Conservation (phyloP, 805 yeast species). For the Teunomyces kruisii region DNA sequence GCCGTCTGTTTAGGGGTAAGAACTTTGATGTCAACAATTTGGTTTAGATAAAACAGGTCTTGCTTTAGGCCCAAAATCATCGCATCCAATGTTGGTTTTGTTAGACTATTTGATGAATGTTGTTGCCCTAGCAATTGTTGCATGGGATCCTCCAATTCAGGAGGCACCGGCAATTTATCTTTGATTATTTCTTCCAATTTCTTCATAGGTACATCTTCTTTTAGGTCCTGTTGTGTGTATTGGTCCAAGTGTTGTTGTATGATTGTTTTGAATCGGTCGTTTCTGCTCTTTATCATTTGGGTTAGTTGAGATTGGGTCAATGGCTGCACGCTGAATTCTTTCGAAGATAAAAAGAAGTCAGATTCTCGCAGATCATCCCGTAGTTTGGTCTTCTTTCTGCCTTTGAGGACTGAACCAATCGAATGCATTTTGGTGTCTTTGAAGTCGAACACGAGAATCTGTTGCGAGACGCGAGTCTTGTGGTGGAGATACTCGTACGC, state of each 20-base stretch:
- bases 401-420: conserved; percentile 32
- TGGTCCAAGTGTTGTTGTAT: conserved; percentile 15
- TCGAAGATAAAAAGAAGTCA: conserved; percentile 28
- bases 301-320: conserved; percentile 58
- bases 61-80: conserved; percentile 50
- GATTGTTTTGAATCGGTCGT: conserved; percentile 44
- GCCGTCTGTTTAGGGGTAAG: conserved; percentile 48
- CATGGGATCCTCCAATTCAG: conserved; percentile 59
- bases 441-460: conserved; percentile 72
- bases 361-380: conserved; percentile 9
- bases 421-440: conserved; percentile 63
- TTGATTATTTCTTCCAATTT: conserved; percentile 37
- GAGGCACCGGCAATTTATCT: conserved; percentile 46
- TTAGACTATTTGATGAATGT: conserved; percentile 1
- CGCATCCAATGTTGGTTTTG: conserved; percentile 41
- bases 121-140: conserved; percentile 23
- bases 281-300: conserved; percentile 58
- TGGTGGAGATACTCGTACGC: conserved; percentile 54
- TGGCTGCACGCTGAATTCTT: conserved; percentile 49
- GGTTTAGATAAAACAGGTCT: conserved; percentile 57
- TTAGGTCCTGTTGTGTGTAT: conserved; percentile 23
- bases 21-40: conserved; percentile 56
- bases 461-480: conserved; percentile 31
- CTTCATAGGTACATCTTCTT: conserved; percentile 39
- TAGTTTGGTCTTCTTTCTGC: conserved; percentile 20